Evolutionary conservation across 2,329 filamentous ascomycete genomes (phyloP).

Genomic region (Didymellaceae sp.): DNA sequence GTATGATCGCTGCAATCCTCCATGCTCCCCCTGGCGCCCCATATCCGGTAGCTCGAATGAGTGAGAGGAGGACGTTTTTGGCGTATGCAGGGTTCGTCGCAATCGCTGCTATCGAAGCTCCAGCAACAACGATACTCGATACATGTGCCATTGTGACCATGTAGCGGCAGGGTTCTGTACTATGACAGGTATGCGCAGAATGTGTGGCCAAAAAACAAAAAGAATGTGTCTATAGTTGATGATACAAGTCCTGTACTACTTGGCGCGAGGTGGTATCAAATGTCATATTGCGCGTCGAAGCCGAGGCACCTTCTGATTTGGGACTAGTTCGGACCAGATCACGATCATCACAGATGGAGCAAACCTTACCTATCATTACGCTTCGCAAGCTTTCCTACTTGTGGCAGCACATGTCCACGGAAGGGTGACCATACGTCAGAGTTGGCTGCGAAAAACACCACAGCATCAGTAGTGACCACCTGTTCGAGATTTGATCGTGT

Average conservation of each 20-base stretch:
- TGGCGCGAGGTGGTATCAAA: not conserved
- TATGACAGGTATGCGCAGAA: not conserved
- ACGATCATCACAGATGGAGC: too few species aligned
- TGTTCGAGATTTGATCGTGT: too few species aligned
- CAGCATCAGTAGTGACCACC: too few species aligned
- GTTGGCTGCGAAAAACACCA: too few species aligned
- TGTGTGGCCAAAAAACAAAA: too few species aligned
- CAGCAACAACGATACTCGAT: constrained; percentile 27
- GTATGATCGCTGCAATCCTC: constrained; percentile 42
- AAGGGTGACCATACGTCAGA: too few species aligned
- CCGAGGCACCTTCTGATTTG: constrained; percentile 9
- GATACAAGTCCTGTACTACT: not conserved
- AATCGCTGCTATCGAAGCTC: constrained; percentile 20
- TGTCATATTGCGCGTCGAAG: not conserved
- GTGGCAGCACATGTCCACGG: too few species aligned
- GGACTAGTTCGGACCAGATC: too few species aligned
- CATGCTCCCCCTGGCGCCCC: constrained; percentile 43
- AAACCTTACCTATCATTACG: too few species aligned
- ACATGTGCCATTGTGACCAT: constrained; percentile 28
- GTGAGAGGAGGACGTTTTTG: constrained; percentile 7
- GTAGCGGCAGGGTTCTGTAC: not conserved
- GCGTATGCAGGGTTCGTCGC: constrained; percentile 8
- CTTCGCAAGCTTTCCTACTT: constrained; percentile 11
- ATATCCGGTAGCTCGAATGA: constrained; percentile 29
- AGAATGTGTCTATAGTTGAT: too few species aligned